A percentile compares a stretch with the other conserved stretches of the same genome.
Conservation (phyloP, 106 monocot genomes). For the Gastrodia elata region DNA sequence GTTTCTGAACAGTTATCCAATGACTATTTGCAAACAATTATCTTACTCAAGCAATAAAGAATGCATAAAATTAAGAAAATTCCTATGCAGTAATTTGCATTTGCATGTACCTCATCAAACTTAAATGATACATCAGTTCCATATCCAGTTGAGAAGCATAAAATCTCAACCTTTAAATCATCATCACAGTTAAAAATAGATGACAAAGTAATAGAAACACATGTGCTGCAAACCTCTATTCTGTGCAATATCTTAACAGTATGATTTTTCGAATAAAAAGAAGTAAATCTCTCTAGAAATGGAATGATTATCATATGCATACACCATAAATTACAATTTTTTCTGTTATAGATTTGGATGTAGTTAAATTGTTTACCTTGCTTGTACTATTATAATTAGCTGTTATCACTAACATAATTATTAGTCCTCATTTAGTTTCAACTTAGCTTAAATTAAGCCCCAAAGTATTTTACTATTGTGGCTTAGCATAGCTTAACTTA, state of each 20-base stretch:
- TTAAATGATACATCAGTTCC: not conserved
- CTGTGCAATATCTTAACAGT: not conserved
- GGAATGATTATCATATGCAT: not conserved
- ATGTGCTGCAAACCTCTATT: too few species aligned
- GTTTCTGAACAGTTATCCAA: too few species aligned
- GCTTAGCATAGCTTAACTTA: too few species aligned
- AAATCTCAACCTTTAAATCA: not conserved
- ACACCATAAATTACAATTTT: not conserved
- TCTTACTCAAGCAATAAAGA: too few species aligned
- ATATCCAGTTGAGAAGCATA: not conserved
- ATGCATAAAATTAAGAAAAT: too few species aligned
- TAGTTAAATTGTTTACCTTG: not conserved
- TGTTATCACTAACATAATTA: too few species aligned
- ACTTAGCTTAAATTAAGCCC: too few species aligned
- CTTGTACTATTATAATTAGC: not conserved
- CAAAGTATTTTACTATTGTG: too few species aligned
- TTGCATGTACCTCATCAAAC: not conserved
- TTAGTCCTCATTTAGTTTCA: too few species aligned
- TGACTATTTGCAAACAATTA: too few species aligned
- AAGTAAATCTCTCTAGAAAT: not conserved
- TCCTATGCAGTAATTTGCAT: not conserved
- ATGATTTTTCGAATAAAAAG: not conserved
- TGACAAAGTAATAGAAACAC: not conserved
- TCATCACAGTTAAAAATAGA: not conserved
- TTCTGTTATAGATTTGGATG: not conserved